Evolutionary conservation across 169 alveolate genomes (phyloP).

Genomic region (Eimeria maxima): DNA sequence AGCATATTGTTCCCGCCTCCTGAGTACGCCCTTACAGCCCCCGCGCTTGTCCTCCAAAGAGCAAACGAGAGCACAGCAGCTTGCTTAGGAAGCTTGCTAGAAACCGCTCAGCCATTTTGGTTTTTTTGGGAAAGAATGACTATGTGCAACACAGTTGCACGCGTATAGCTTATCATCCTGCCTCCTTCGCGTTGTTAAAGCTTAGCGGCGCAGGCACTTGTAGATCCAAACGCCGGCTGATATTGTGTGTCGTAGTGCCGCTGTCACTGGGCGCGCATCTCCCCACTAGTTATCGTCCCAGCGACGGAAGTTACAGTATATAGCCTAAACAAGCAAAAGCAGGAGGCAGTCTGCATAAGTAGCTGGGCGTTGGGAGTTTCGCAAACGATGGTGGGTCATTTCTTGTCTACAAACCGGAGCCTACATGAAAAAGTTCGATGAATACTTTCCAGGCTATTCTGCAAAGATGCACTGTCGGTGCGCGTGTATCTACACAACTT

Average conservation of each 20-base stretch:
- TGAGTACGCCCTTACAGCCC: background rate
- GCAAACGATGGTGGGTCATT: background rate
- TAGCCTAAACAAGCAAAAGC: constrained; percentile 20
- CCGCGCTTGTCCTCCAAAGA: background rate
- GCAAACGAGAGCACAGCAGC: background rate
- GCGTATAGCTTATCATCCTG: background rate
- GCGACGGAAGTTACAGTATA: constrained; percentile 59
- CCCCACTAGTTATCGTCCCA: constrained; percentile 53
- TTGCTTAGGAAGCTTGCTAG: background rate
- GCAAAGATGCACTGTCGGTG: background rate
- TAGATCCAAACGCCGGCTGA: background rate
- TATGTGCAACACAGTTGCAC: background rate
- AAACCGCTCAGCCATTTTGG: background rate
- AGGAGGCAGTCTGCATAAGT: background rate
- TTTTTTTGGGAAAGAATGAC: background rate
- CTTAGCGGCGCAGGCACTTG: background rate
- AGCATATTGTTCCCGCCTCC: background rate
- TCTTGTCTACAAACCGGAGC: background rate
- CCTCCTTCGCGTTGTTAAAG: background rate
- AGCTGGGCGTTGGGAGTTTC: background rate
- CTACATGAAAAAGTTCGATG: background rate
- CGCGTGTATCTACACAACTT: background rate
- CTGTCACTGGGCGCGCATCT: background rate
- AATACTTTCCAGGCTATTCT: background rate
- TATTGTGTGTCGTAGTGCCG: background rate